Base-by-base conservation (phyloP, 129 eudicot genomes). In the Helichrysum umbraculigerum region DNA sequence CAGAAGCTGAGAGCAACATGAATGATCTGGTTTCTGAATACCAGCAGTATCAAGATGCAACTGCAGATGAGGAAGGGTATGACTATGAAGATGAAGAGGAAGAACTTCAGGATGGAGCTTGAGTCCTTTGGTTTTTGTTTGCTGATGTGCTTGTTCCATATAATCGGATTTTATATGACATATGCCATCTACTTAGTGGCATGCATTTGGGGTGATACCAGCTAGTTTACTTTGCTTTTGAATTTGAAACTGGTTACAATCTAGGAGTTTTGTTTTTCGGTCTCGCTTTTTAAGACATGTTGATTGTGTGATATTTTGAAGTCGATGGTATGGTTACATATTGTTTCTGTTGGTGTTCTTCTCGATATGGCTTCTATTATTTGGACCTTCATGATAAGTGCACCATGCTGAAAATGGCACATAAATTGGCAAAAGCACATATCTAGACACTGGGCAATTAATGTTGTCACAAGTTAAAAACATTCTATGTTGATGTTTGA, bases 1-100 rank as follows among this genome's bases (percentile, higher is more conserved):
- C 96, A 0, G 96, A 90, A 70, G 96, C 91, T 0, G 96, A 90
- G 82, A 89, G 96, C 76, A 89, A 90, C 72, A 90, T 90, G 96
- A 90, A 90, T 59, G 96, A 90, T 82, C 69, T 90, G 47, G 96
- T 90, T 21, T 90, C 96, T 17, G 96, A 90, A 67, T 90, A 90
- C 74, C 96, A 90, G 61, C 96, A 90, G 82, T 90, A 90, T 78
- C 93, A 90, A 61, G 34, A 21, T 61, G 66, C 66, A 61, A 28
- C 66, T 25, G 69, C 42, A 12, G 42, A 64, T 14, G 69, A 64
- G 22, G 69, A 64, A 64, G 69, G 69, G 42, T 64, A 64, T 12
- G 69, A 64, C 15, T 30, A 64, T 30, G 42, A 64, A 64, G 69
- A 64, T 14, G 69, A 64, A 64, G 69, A 28, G 35, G 67, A 61